These are phyloP conservation scores for Aphanomyces euteiches DNA, from an alignment of 352 stramenopile species.

Conservation along the genomic window DNA sequence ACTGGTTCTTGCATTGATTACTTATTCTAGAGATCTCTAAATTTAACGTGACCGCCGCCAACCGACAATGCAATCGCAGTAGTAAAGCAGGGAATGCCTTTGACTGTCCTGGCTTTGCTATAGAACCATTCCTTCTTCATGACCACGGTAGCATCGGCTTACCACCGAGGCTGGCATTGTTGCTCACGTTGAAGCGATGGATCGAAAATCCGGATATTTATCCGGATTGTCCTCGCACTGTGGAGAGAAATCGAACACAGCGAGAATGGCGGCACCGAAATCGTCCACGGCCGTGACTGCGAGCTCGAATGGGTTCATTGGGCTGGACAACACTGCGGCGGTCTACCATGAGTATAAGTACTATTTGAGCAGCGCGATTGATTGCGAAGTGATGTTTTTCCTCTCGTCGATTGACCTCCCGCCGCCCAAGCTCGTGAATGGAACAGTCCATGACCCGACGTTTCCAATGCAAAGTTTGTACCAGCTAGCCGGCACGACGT, in stretches of 20 bases:
- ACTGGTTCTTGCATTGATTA: too few relatives aligned
- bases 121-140: too few relatives aligned
- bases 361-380: slow-evolving; percentile 83
- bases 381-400: slow-evolving; percentile 74
- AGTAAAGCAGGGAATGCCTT: too few relatives aligned
- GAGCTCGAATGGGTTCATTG: background rate
- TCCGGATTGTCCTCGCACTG: background rate
- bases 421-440: slow-evolving; percentile 27
- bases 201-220: slow-evolving; percentile 7
- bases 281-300: background rate
- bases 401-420: slow-evolving; percentile 73
- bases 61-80: too few relatives aligned
- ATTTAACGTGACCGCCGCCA: too few relatives aligned
- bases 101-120: too few relatives aligned
- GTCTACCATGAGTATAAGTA: slow-evolving; percentile 67
- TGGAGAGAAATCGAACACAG: background rate
- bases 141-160: too few relatives aligned
- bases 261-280: slow-evolving; percentile 19
- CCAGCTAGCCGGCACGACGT: slow-evolving; percentile 44
- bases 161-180: too few relatives aligned
- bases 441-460: slow-evolving; percentile 14
- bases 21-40: too few relatives aligned
- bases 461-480: slow-evolving; percentile 46
- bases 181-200: background rate
- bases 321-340: background rate